Evolutionary conservation across 345 rosid species (phyloP), one percentile per base, ranked within the genome.

Genomic region (Bruguiera parviflora): DNA sequence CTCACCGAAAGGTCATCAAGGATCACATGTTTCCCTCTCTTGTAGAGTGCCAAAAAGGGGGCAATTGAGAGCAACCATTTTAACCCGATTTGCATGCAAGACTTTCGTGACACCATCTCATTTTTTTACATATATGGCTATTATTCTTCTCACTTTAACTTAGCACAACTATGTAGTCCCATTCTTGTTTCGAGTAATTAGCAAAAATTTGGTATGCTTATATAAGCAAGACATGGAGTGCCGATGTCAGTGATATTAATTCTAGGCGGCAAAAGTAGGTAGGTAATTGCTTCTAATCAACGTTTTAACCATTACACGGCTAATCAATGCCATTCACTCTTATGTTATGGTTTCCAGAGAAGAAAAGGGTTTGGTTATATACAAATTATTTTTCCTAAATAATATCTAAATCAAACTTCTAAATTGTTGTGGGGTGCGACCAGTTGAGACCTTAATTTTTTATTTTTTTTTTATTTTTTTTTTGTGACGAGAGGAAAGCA

Each of bases 1-100:
- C 39, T 22, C 83, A 75, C 84, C 82, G 79, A 81, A 79, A 84
- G 85, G 55, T 70, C 72, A 75, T 77, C 49, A 33, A 73, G 35
- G 58, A 32, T 83, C 83, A 81, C 83, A 79, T 77, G 83, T 79
- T 74, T 74, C 71, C 69, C 72, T 71, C 80, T 71, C 55, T 7
- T 32, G 53, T 66, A 57, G 61, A 71, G 68, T 75, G 31, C 76
- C 68, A 6, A 67, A 81, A 78, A 62, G 72, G 68, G 29, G 64
- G 58, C 15, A 56, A 2, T 21, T 25, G 63, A 63, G 51, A 56
- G 60, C 60, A n/a, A 53, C 65, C 71, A 52, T 58, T 77, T 52
- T 79, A 75, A 32, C 82, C 77, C 65, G 69, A 65, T 77, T 62
- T 70, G 43, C 8, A 46, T 58, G 65, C 78, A 75, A 69, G 78